phyloP scores from a whole-genome alignment of 2,329 filamentous ascomycete genomes.

The Hypoxylon sp. region DNA sequence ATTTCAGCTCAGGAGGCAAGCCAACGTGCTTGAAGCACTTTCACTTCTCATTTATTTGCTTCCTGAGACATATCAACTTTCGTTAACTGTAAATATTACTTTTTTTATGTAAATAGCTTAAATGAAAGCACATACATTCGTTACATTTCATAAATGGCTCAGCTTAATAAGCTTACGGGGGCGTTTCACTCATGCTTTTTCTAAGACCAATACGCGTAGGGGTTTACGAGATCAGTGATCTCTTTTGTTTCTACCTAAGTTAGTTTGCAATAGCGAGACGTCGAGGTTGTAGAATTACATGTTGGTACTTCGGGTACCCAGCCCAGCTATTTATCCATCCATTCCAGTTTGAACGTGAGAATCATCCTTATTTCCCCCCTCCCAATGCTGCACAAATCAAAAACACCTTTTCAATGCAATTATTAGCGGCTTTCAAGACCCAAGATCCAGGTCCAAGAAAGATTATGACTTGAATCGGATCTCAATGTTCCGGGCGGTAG shows the following conservation, averaged over 20 bases:
- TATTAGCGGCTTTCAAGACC: constrained; percentile 9
- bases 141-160: not conserved
- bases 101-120: constrained; percentile 21
- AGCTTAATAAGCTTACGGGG: too few relatives aligned
- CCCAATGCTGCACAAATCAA: constrained; percentile 28
- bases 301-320: constrained; percentile 29
- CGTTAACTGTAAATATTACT: constrained; percentile 31
- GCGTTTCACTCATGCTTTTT: too few relatives aligned
- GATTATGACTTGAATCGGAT: constrained; percentile 20
- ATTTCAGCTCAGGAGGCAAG: not conserved
- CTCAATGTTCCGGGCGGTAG: not conserved
- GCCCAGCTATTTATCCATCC: constrained; percentile 29
- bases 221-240: not conserved
- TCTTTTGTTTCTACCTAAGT: not conserved
- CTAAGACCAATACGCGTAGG: not conserved
- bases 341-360: constrained; percentile 6
- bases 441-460: constrained; percentile 24
- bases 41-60: constrained; percentile 17
- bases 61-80: constrained; percentile 8
- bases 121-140: constrained; percentile 14
- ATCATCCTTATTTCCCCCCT: constrained; percentile 13
- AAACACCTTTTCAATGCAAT: constrained; percentile 39
- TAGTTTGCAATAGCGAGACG: not conserved
- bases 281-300: constrained; percentile 18
- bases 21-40: constrained; percentile 20